These are phyloP conservation scores for Daldinia decipiens DNA, from an alignment of 495 filamentous ascomycete genomes.

Conservation along the genomic window DNA sequence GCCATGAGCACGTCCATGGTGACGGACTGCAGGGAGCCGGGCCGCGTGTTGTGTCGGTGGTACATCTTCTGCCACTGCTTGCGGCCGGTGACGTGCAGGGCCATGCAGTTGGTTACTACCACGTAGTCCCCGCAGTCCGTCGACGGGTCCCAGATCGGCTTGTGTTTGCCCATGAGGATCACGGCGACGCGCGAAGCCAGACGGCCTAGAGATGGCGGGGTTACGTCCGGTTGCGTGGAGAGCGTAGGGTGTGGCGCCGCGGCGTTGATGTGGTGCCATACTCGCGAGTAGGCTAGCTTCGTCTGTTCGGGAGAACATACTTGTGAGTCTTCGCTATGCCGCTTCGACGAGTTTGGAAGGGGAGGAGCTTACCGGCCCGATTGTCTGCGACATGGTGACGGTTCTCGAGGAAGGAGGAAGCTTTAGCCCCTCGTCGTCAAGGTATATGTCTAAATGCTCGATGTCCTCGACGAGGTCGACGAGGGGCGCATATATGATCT, in stretches of 20 bases:
- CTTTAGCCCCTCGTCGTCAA: constrained; percentile 39
- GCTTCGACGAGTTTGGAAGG: background rate
- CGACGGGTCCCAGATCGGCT: constrained; percentile 94
- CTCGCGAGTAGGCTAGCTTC: constrained; percentile 91
- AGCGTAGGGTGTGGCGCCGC: constrained; percentile 64
- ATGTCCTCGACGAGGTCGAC: background rate
- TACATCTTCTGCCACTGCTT: constrained; percentile 95
- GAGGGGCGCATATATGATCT: constrained; percentile 1
- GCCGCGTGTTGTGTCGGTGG: constrained; percentile 90
- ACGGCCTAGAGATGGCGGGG: constrained; percentile 80
- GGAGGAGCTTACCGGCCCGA: constrained; percentile 67
- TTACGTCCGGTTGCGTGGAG: constrained; percentile 65
- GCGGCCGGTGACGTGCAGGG: constrained; percentile 87
- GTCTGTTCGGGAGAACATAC: constrained; percentile 67
- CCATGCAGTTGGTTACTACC: constrained; percentile 87
- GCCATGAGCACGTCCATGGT: constrained; percentile 94
- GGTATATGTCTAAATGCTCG: constrained; percentile 6
- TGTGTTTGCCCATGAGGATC: constrained; percentile 98
- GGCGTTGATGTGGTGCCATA: constrained; percentile 90
- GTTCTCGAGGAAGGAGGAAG: constrained; percentile 46
- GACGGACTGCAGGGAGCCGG: constrained; percentile 85
- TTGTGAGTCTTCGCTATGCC: constrained; percentile 12
- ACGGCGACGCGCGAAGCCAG: constrained; percentile 91
- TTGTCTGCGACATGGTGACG: constrained; percentile 71
- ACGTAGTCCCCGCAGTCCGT: constrained; percentile 99